Percentiles rank a stretch among this genome's conserved stretches.
Evolutionary conservation across 306 rosid species (phyloP).

Genomic region (Glycine tomentella): DNA sequence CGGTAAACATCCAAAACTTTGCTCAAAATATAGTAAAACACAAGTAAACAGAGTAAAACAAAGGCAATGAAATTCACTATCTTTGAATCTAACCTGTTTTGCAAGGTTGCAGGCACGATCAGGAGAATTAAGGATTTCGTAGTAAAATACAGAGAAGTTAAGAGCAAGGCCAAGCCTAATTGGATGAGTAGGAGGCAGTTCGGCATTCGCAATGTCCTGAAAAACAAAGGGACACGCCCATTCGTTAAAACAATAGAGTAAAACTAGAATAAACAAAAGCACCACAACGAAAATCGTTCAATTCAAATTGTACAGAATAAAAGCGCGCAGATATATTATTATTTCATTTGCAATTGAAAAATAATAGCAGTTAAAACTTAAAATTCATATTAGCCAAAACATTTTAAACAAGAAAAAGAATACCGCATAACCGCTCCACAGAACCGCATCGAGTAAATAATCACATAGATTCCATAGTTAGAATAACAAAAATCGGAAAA

Average conservation of each 20-base stretch:
- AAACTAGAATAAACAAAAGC: not conserved
- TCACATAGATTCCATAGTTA: not conserved
- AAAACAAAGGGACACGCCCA: not conserved
- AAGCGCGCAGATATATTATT: not conserved
- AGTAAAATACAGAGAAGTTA: constrained; percentile 94
- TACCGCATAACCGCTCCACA: not conserved
- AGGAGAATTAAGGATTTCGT: constrained; percentile 96
- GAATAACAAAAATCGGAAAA: not conserved
- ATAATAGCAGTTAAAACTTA: not conserved
- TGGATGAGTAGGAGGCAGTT: constrained; percentile 94
- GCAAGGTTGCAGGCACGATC: constrained; percentile 99
- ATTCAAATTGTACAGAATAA: not conserved
- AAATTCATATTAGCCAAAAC: not conserved
- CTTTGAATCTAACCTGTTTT: constrained; percentile 73
- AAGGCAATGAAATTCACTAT: not conserved
- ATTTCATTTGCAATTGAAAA: not conserved
- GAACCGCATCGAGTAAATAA: not conserved
- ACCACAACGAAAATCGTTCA: constrained; percentile 2
- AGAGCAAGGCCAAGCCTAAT: constrained; percentile 98
- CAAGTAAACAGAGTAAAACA: not conserved
- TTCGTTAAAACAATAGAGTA: not conserved
- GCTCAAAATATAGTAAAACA: not conserved
- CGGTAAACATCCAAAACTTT: not conserved
- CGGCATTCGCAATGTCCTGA: constrained; percentile 94
- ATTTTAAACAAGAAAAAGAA: not conserved